Conservation (phyloP, 352 stramenopile genomes). For the Pythium oligandrum region DNA sequence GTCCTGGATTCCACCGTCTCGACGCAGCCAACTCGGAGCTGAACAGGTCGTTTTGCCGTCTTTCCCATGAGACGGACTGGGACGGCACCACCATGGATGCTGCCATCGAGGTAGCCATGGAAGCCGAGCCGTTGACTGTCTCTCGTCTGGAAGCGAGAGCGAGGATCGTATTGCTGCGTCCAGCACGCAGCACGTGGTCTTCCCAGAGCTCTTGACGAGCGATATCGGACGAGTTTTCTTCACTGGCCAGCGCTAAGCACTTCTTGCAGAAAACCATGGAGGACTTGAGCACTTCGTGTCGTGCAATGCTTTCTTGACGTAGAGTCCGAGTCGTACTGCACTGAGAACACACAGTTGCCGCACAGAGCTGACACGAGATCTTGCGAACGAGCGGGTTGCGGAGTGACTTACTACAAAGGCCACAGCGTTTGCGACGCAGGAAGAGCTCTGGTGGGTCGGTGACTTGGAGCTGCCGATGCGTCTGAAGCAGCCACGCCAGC, state of each 20-base stretch:
- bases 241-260: conserved; percentile 43
- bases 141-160: conserved; percentile 11
- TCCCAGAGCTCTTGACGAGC: conserved; percentile 54
- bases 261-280: conserved; percentile 63
- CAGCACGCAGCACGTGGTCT: conserved; percentile 20
- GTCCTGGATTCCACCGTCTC: not conserved
- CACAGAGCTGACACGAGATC: conserved; percentile 18
- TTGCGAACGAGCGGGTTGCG: conserved; percentile 9
- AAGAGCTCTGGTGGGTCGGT: not conserved
- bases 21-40: not conserved
- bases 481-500: conserved; percentile 24
- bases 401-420: conserved; percentile 21
- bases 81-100: too few relatives aligned
- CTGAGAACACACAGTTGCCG: conserved; percentile 11
- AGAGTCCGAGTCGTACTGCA: conserved; percentile 20
- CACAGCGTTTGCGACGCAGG: conserved; percentile 7
- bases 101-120: too few relatives aligned
- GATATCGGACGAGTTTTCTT: conserved; percentile 56
- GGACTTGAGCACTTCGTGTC: conserved; percentile 22
- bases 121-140: conserved; percentile 6
- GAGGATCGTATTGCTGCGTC: conserved; percentile 15
- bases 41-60: not conserved
- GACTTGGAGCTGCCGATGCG: conserved; percentile 15
- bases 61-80: not conserved
- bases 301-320: conserved; percentile 9